A percentile compares a stretch with the other conserved stretches of the same genome.
phyloP scores from a whole-genome alignment of 305 asterid species.

The Fraxinus nigra region DNA sequence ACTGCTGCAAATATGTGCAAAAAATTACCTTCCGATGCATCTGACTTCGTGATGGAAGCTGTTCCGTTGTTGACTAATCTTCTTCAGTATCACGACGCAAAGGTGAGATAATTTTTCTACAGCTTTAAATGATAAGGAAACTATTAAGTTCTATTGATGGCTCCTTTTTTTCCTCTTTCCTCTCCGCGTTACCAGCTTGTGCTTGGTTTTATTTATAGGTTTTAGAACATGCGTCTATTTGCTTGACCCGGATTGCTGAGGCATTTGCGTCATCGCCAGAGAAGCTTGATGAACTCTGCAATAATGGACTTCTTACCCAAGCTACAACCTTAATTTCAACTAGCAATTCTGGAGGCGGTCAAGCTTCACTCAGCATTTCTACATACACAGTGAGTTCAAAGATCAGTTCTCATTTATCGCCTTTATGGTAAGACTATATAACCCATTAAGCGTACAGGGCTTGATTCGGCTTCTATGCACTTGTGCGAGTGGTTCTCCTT shows the following conservation, averaged over 20 bases:
- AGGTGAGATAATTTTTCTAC: slow-evolving; percentile 46
- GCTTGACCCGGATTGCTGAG: slow-evolving; percentile 97
- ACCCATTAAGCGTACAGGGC: slow-evolving; percentile 60
- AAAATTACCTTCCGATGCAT: slow-evolving; percentile 93
- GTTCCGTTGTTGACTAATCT: slow-evolving; percentile 95
- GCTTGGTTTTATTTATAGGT: slow-evolving; percentile 49
- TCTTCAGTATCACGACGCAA: slow-evolving; percentile 95
- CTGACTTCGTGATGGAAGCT: slow-evolving; percentile 99
- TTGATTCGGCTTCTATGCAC: slow-evolving; percentile 88
- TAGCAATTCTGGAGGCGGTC: slow-evolving; percentile 87
- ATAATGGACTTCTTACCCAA: slow-evolving; percentile 91
- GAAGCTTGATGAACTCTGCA: slow-evolving; percentile 89
- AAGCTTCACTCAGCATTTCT: slow-evolving; percentile 84
- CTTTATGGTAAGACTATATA: slow-evolving; percentile 22
- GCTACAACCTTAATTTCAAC: slow-evolving; percentile 89
- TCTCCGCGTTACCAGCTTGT: neutral
- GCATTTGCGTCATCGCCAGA: slow-evolving; percentile 88
- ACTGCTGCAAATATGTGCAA: slow-evolving; percentile 99
- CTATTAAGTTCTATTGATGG: neutral
- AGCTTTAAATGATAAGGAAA: neutral
- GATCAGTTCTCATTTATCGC: slow-evolving; percentile 11
- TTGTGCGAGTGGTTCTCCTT: slow-evolving; percentile 90
- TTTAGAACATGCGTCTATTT: slow-evolving; percentile 91
- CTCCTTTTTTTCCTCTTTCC: neutral
- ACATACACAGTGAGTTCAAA: slow-evolving; percentile 75